Conservation (phyloP, 2,329 filamentous ascomycete genomes). For the Talaromyces rugulosus region DNA sequence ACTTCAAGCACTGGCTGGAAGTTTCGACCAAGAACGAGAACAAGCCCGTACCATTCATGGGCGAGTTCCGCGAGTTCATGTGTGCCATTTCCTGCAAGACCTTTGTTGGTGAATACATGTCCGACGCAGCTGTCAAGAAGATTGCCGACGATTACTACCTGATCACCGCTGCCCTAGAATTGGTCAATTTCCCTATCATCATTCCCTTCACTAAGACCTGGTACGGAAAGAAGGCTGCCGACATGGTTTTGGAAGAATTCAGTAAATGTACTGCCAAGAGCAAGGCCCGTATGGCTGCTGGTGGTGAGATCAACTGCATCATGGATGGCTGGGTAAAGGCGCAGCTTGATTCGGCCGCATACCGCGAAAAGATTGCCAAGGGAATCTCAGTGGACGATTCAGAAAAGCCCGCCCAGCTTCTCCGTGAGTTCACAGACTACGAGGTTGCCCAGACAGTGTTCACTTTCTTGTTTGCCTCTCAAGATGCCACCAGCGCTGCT, state of each 20-base stretch:
- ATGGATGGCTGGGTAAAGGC: constrained; percentile 91
- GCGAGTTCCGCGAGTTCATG: constrained; percentile 88
- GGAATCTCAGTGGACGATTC: constrained; percentile 64
- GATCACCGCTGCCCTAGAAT: constrained; percentile 89
- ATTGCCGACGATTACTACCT: constrained; percentile 96
- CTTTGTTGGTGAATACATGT: constrained; percentile 96
- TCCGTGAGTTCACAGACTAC: constrained; percentile 83
- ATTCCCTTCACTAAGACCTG: constrained; percentile 91
- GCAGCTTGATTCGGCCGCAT: constrained; percentile 80
- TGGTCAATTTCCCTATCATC: constrained; percentile 98
- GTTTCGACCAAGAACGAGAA: constrained; percentile 68
- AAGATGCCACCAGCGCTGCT: constrained; percentile 93
- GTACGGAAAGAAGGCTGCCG: constrained; percentile 93
- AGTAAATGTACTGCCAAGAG: constrained; percentile 87
- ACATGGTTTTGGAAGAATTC: constrained; percentile 88
- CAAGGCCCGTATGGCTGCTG: constrained; percentile 85
- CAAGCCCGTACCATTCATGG: constrained; percentile 82
- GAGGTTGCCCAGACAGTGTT: constrained; percentile 93
- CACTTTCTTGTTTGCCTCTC: constrained; percentile 94
- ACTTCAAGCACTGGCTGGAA: constrained; percentile 74
- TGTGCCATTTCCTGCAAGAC: constrained; percentile 91
- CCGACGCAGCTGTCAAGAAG: constrained; percentile 83
- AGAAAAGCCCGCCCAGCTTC: constrained; percentile 75
- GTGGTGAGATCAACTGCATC: constrained; percentile 83
- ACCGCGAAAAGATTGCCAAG: constrained; percentile 71